Evolutionary conservation across 2,329 filamentous ascomycete genomes (phyloP).

Genomic region (Ceratocystis colombiana): DNA sequence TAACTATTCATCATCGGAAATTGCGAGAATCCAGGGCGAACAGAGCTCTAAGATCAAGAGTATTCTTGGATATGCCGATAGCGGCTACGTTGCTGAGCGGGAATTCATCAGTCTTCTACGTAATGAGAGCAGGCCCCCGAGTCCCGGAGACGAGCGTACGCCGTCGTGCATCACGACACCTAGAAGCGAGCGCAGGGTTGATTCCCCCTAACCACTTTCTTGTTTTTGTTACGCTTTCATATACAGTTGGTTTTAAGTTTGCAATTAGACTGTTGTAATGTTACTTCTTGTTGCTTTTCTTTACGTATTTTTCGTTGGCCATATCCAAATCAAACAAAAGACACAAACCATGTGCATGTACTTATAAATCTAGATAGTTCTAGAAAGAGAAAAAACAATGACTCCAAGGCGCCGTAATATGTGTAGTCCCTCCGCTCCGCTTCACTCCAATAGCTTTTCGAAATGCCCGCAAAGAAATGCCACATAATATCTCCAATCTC

Average conservation of each 20-base stretch:
- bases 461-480: conserved; percentile 24
- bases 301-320: background rate
- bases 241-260: background rate
- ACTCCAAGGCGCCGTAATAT: conserved; percentile 24
- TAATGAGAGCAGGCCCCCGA: conserved; percentile 42
- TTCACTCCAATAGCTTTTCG: conserved; percentile 21
- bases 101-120: conserved; percentile 75
- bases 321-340: conserved; percentile 12
- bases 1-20: conserved; percentile 83
- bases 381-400: conserved; percentile 24
- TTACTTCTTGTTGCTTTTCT: conserved; percentile 3
- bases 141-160: conserved; percentile 15
- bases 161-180: conserved; percentile 9
- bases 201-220: background rate
- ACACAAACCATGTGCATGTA: conserved; percentile 17
- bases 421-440: conserved; percentile 22
- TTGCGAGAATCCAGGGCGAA: conserved; percentile 71
- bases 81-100: conserved; percentile 81
- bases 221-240: background rate
- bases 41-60: conserved; percentile 71
- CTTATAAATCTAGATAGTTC: conserved; percentile 20
- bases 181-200: background rate
- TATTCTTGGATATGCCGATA: conserved; percentile 82
- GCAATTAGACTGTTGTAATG: conserved; percentile 3
- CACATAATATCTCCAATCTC: conserved; percentile 19